Evolutionary conservation across 768 basidiomycete species (phyloP).

Genomic region (Candolleomyces efflorescens): DNA sequence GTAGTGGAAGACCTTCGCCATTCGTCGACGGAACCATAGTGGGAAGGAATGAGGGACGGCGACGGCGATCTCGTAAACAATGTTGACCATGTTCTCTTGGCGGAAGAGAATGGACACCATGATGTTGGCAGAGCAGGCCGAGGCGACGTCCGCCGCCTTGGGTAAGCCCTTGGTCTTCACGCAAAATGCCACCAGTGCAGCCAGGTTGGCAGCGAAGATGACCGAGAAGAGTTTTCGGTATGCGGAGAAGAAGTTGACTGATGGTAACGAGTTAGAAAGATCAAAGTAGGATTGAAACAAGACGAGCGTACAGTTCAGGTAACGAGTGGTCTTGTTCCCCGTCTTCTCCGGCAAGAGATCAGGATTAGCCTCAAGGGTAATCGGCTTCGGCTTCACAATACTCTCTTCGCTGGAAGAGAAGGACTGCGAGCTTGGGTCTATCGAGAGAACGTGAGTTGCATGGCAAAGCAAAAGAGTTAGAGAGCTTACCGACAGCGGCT

Average conservation of each 20-base stretch:
- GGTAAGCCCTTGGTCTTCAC: conserved; percentile 28
- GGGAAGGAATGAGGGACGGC: conserved; percentile 31
- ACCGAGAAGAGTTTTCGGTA: conserved; percentile 54
- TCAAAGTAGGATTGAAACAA: conserved; percentile 20
- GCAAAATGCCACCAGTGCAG: conserved; percentile 38
- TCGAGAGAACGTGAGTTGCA: too few species aligned
- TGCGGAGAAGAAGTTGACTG: conserved; percentile 14
- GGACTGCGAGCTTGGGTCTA: conserved; percentile 8
- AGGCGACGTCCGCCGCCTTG: conserved; percentile 33
- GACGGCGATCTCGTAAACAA: conserved; percentile 44
- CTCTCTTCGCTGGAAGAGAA: conserved; percentile 17
- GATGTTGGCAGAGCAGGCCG: conserved; percentile 39
- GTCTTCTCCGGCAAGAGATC: conserved; percentile 21
- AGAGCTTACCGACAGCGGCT: too few species aligned
- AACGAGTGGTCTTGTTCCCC: conserved; percentile 9
- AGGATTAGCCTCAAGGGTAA: conserved; percentile 20
- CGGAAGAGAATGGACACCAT: conserved; percentile 39
- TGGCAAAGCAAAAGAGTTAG: too few species aligned
- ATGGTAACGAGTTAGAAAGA: conserved; percentile 22
- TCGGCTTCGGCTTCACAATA: conserved; percentile 18
- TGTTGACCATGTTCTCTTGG: conserved; percentile 51
- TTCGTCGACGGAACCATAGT: conserved; percentile 38
- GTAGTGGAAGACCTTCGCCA: conserved; percentile 50
- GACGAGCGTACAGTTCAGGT: conserved; percentile 33
- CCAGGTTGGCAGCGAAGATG: conserved; percentile 48